phyloP scores from a whole-genome alignment of 1,139 yeast species.

The Yamadazyma songkhlaensis region DNA sequence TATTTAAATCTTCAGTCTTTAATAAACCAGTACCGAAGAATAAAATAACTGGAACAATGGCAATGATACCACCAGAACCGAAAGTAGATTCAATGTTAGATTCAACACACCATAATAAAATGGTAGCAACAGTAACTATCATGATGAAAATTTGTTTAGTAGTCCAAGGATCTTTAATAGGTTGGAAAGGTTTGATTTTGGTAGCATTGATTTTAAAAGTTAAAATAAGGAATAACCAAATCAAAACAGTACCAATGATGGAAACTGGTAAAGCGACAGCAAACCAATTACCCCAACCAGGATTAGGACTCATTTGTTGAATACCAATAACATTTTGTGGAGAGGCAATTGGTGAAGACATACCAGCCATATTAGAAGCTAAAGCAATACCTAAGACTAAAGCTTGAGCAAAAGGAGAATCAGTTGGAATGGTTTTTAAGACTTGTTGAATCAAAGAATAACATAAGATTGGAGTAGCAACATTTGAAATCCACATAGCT shows the following conservation, averaged over 20 bases:
- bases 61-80: conserved; percentile 90
- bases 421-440: conserved; percentile 75
- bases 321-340: conserved; percentile 93
- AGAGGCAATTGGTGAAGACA: conserved; percentile 94
- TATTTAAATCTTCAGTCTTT: conserved; percentile 83
- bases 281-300: conserved; percentile 96
- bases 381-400: conserved; percentile 86
- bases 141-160: conserved; percentile 70
- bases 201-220: conserved; percentile 58
- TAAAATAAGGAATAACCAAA: conserved; percentile 69
- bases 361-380: conserved; percentile 91
- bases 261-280: conserved; percentile 81
- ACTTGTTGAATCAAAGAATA: conserved; percentile 88
- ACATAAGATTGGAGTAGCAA: conserved; percentile 93
- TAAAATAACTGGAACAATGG: conserved; percentile 77
- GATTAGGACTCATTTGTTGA: conserved; percentile 82
- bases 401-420: conserved; percentile 76
- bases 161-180: conserved; percentile 70
- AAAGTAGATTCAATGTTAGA: conserved; percentile 59
- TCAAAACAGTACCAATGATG: conserved; percentile 53
- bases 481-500: conserved; percentile 95
- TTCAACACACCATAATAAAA: conserved; percentile 82
- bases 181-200: conserved; percentile 54
- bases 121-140: conserved; percentile 64
- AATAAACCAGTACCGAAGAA: conserved; percentile 87